Evolutionary conservation across 345 rosid genomes (phyloP), one percentile per base, ranked within the genome.

Genomic region (Sisymbrium altissimum): DNA sequence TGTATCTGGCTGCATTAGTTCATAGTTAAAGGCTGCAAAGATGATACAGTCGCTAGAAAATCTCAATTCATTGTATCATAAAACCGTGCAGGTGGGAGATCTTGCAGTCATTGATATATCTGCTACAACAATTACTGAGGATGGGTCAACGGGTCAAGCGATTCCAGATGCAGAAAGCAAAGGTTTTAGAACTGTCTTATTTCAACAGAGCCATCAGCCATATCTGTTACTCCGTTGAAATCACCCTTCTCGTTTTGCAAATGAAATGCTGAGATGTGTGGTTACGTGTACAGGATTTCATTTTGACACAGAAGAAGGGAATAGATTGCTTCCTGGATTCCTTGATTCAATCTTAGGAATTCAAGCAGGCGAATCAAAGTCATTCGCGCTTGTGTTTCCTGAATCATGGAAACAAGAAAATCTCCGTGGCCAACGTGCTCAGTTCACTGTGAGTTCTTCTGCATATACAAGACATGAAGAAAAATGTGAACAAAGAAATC

Each of bases 161-260:
- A 88, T 94, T 82, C 96, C 97, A 64, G 87, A 83, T 81, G 93
- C 97, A 32, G 97, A 89, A 80, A 88, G 83, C 85, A 94, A 88
- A 94, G 97, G 98, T 94, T 68, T 68, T 74, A 12, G 21, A 41
- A 17, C 19, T 53, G 17, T 45, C 39, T n/a, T 55, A 54, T 54
- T 19, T 38, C 15, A 27, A 59, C 14, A 39, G 13, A 67, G 14
- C 1, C 60, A 29, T 70, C 17, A 67, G 14, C 1, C 60, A 29
- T 70, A 32, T 57, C 32, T 44, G 0, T 18, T 21, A 63, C 55
- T 45, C 4, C 36, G 36, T 8, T 50, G 14, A 46, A 32, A 17
- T 9, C 21, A 7, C 12, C 1, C 17, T 32, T 61, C 10, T 18
- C 0, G 14, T 46, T 78, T 60, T 5, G 55, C 7, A 23, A 40